These are phyloP conservation scores for Podospora sp. DNA, from an alignment of 495 filamentous ascomycete genomes.

Conservation along the genomic window DNA sequence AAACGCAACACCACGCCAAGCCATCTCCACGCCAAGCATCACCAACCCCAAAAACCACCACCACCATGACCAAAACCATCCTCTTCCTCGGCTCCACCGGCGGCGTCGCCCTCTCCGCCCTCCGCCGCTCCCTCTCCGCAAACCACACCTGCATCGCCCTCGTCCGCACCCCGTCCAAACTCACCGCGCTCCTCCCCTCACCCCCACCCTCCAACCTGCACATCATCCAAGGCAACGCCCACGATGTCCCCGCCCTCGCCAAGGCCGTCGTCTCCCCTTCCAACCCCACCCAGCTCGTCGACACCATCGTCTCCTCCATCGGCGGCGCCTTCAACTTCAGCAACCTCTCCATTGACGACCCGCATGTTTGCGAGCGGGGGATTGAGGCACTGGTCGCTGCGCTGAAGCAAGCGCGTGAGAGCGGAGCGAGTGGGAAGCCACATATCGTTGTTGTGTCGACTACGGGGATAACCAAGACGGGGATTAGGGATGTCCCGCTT, in stretches of 20 bases:
- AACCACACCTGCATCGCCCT: conserved; percentile 57
- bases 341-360: conserved; percentile 51
- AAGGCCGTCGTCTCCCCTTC: conserved; percentile 34
- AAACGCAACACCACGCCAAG: too few relatives aligned
- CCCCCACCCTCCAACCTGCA: conserved; percentile 37
- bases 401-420: conserved; percentile 27
- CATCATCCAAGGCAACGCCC: conserved; percentile 56
- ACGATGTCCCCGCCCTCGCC: conserved; percentile 45
- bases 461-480: conserved; percentile 51
- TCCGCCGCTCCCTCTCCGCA: conserved; percentile 53
- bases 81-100: conserved; percentile 61
- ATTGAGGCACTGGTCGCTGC: conserved; percentile 51
- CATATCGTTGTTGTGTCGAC: conserved; percentile 55
- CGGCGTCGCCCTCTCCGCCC: conserved; percentile 49
- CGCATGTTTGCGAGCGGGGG: conserved; percentile 58
- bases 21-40: background rate
- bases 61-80: conserved; percentile 37
- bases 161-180: conserved; percentile 64
- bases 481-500: conserved; percentile 55
- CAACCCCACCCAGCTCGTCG: conserved; percentile 34
- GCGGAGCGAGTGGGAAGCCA: conserved; percentile 27
- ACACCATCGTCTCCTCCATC: conserved; percentile 52
- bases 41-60: background rate
- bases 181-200: conserved; percentile 43
- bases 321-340: conserved; percentile 39